Evolutionary conservation across 176 grass and related monocot species (phyloP), one percentile per base, ranked within the genome.

Genomic region (Ensete glaucum): DNA sequence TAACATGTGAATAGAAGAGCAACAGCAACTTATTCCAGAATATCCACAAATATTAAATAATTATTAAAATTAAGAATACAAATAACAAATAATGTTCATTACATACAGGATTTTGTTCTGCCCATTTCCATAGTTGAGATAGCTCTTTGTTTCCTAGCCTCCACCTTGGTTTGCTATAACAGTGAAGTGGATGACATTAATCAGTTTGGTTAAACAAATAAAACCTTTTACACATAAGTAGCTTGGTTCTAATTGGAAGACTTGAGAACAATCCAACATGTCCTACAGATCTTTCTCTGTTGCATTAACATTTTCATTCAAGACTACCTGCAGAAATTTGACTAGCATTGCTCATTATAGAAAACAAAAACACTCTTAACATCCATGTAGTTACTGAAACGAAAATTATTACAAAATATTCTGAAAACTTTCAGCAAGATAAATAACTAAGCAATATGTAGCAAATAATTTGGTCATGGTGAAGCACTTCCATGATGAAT

Each of bases 41-140:
- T 27, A 50, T 29, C 14, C 7, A 16, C 17, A 69, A 69, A 29
- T 29, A 19, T 27, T 9, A 9, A n/a, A 50, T 50, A 11, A 9
- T 21, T 70, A 17, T n/a, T 14, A 70, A 51, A 48, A 70, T 70
- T 34, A 70, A 50, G 43, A 50, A 70, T 65, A 64, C 53, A 53
- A 50, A 70, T 82, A 82, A 23, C 16, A 76, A 25, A 52, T 65
- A 64, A n/a, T 56, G 1, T 11, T 70, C 8, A 22, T 50, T 70
- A 86, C 89, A 62, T 88, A 97, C 93, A 52, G 94, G 94, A 83
- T 93, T 93, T 85, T 89, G 88, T 83, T 98, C 94, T 52, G 90
- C 90, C 94, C 90, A 93, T 83, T 90, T 98, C 94, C 90, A 98
- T 63, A 98, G 75, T 62, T 98, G 90, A n/a, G 84, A 80, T 49